phyloP scores from a whole-genome alignment of 2,329 filamentous ascomycete genomes.

The Dactylellina leptospora region DNA sequence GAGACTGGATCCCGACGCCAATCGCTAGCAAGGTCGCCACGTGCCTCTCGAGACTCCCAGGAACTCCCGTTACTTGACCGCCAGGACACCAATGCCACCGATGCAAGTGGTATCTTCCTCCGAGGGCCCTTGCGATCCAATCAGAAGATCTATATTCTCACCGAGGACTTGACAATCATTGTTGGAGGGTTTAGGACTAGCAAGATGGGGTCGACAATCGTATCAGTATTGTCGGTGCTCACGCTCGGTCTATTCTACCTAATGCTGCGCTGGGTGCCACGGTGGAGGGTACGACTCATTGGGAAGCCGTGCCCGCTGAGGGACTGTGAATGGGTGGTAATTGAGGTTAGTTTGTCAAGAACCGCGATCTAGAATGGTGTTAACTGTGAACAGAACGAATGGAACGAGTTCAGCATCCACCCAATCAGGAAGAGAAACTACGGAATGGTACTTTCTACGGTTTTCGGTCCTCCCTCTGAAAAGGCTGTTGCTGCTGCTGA shows the following conservation, averaged over 20 bases:
- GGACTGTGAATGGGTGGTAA: conserved; percentile 87
- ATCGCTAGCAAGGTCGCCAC: conserved; percentile 66
- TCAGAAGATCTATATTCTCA: conserved; percentile 92
- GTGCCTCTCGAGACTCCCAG: conserved; percentile 67
- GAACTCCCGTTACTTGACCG: conserved; percentile 74
- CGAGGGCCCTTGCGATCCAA: conserved; percentile 63
- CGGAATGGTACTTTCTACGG: conserved; percentile 70
- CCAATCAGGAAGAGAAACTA: conserved; percentile 70
- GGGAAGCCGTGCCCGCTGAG: conserved; percentile 74
- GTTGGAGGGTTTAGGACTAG: conserved; percentile 90
- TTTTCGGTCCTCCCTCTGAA: conserved; percentile 64
- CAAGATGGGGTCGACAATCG: conserved; percentile 70
- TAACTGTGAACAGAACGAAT: conserved; percentile 74
- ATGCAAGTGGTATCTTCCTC: conserved; percentile 56
- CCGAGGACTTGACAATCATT: conserved; percentile 92
- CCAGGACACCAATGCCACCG: conserved; percentile 69
- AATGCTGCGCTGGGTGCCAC: conserved; percentile 86
- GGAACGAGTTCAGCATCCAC: conserved; percentile 88
- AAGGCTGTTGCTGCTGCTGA: conserved; percentile 68
- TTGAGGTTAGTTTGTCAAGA: conserved; percentile 70
- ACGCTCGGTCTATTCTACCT: conserved; percentile 84
- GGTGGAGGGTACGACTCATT: conserved; percentile 80
- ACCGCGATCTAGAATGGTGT: neutral
- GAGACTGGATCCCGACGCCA: conserved; percentile 65
- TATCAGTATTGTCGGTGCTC: conserved; percentile 66